Conservation (phyloP, 208 protist genomes). For the Porcisia deanei region DNA sequence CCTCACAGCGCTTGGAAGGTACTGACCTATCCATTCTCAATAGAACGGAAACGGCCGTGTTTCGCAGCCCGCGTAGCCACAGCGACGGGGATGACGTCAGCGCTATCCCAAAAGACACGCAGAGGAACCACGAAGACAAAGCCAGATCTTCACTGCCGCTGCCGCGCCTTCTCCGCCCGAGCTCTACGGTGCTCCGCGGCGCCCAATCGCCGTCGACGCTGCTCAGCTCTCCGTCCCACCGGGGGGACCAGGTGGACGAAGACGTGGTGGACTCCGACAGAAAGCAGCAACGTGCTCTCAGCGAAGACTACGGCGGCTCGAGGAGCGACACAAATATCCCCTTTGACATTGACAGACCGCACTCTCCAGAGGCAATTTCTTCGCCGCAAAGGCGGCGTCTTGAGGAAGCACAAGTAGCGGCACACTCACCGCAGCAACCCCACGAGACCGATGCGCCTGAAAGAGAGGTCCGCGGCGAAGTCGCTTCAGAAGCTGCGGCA, state of each 20-base stretch:
- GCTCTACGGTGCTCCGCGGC: constrained; percentile 18
- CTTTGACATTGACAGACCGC: background rate
- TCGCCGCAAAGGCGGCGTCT: background rate
- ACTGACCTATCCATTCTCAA: background rate
- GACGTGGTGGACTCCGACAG: background rate
- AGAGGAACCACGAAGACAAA: background rate
- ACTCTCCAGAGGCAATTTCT: background rate
- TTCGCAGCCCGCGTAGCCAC: background rate
- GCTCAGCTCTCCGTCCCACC: constrained; percentile 3
- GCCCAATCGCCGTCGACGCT: constrained; percentile 13
- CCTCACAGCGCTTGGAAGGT: background rate
- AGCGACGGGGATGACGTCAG: background rate
- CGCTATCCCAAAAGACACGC: background rate
- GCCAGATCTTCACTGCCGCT: too few relatives aligned
- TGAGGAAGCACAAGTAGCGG: too few relatives aligned
- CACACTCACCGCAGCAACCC: background rate
- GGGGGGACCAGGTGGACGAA: constrained; percentile 8
- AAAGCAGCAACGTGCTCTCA: background rate
- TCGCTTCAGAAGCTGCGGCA: background rate
- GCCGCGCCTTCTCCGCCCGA: background rate
- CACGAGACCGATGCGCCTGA: background rate
- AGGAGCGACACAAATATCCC: background rate
- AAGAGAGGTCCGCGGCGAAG: background rate
- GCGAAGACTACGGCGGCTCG: constrained; percentile 6
- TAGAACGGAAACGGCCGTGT: background rate